Percentiles rank a stretch among this genome's conserved stretches.
Conservation (phyloP, 768 basidiomycete species). For the Suillus lakei region DNA sequence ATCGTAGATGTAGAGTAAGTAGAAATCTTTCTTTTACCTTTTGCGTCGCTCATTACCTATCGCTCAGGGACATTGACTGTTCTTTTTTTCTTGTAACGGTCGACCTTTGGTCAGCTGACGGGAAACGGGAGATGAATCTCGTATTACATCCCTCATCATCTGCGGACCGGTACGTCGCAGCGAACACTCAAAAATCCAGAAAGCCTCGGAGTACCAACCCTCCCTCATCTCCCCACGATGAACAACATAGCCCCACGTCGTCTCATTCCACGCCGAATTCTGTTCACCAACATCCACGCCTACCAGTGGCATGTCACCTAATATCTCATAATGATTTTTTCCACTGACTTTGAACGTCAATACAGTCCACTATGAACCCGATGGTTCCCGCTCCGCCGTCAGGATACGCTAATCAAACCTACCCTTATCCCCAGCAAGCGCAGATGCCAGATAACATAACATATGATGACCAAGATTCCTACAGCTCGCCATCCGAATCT, state of each 20-base stretch:
- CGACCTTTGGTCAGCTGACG: constrained; percentile 91
- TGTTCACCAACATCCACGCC: constrained; percentile 41
- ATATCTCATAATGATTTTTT: not conserved
- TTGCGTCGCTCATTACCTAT: constrained; percentile 10
- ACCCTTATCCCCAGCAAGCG: constrained; percentile 47
- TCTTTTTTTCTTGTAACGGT: constrained; percentile 91
- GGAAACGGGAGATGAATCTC: constrained; percentile 83
- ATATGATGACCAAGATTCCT: constrained; percentile 49
- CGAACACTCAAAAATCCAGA: constrained; percentile 40
- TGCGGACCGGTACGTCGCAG: constrained; percentile 68
- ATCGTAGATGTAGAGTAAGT: constrained; percentile 79
- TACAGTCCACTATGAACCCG: constrained; percentile 39
- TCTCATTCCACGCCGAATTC: constrained; percentile 53
- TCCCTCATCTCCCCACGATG: constrained; percentile 34
- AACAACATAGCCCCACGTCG: constrained; percentile 51
- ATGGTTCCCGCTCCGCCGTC: constrained; percentile 42
- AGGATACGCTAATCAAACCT: constrained; percentile 46
- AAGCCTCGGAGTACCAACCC: constrained; percentile 40
- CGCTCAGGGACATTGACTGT: constrained; percentile 75
- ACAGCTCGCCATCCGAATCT: constrained; percentile 46
- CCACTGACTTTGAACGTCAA: constrained; percentile 9
- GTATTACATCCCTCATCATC: constrained; percentile 85
- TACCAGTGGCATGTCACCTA: constrained; percentile 51
- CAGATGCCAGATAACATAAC: constrained; percentile 45
- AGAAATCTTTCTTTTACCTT: not conserved